Evolutionary conservation across 345 rosid species (phyloP), one percentile per base, ranked within the genome.

Genomic region (Odontarrhena argentea): DNA sequence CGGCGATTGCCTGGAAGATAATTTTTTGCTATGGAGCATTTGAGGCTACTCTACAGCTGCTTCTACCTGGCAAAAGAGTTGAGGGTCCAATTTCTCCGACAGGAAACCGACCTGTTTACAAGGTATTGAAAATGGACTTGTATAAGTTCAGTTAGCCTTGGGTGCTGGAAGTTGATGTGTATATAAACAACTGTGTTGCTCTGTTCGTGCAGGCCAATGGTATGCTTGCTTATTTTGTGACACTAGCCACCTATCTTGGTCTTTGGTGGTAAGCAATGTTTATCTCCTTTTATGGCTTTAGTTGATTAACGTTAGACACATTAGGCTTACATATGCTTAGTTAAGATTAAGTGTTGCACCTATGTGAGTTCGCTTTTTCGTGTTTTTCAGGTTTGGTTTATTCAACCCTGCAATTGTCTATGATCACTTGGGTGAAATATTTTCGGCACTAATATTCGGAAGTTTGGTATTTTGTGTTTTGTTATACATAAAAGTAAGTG

Each of bases 401-500:
- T 88, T 94, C 79, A 89, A 80, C 85, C 93, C 96, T 18, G 47
- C 95, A 0, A 50, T 89, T 74, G 96, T 94, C 67, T 94, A 94
- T 78, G 96, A 94, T 81, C 96, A 83, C 75, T 77, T 94, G 80
- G 99, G 99, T 47, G 99, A 94, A 79, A 94, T 94, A 80, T 94
- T 77, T 66, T 94, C 96, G 0, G 87, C 96, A 12, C 86, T 91
- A 10, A 87, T 91, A 54, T 80, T 89, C 45, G 97, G 97, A 77
- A 95, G 97, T 85, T 79, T 95, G 60, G 28, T 95, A 65, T 87
- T 95, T 78, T 95, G 99, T 71, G 61, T 86, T 80, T 76, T 91
- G 75, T 78, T 95, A 60, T 94, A 88, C 80, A 80, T 95, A 58
- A 95, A 91, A 71, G 99, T 95, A 74, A 78, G 90, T 68, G 38